Base-by-base conservation (phyloP, 2,329 filamentous ascomycete genomes). In the Aspergillus costaricaensis region DNA sequence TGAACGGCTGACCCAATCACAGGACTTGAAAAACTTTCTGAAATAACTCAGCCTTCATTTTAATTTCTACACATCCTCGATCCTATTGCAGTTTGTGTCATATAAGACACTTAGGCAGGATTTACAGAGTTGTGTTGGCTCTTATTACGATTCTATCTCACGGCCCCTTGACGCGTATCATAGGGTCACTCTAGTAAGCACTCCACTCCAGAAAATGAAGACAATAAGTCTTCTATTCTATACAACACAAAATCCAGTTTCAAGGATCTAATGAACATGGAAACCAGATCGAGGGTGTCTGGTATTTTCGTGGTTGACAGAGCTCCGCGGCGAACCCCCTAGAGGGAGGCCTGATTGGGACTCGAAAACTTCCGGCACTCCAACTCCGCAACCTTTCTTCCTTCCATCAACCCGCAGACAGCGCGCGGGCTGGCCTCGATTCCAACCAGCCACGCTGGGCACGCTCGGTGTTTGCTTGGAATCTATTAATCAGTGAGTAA, bases 341-440 rank as follows among this genome's bases (percentile, higher is more conserved):
- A 65, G 65, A 36, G 32, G 32, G 64, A 68, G 55, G 62, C 64
- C 65, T 68, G 68, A 67, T 64, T 67, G 63, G 68, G 66, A 58
- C 67, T 71, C 67, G 67, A 71, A 71, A 67, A 69, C 65, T 68
- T 65, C 67, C 66, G 63, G 66, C 62, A 60, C 54, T 61, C 60
- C 53, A 65, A 66, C 65, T 67, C 68, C 68, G 65, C 67, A 64
- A 66, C 66, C 65, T 64, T 66, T 65, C 65, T 68, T 65, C 61
- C 62, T 63, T 62, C 62, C 58, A 62, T 64, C 67, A 70, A 70
- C 70, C 70, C 65, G 68, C 68, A 66, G 64, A 69, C 65, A 61
- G 67, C 69, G 67, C 67, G 68, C 68, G 69, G 70, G 69, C 67
- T 70, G 67, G 67, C 70, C 68, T 69, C 67, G 64, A 67, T 65